Percentiles rank a stretch among this genome's conserved stretches.
Conservation (phyloP, 2,329 filamentous ascomycete genomes). For the Aureobasidium vineae region DNA sequence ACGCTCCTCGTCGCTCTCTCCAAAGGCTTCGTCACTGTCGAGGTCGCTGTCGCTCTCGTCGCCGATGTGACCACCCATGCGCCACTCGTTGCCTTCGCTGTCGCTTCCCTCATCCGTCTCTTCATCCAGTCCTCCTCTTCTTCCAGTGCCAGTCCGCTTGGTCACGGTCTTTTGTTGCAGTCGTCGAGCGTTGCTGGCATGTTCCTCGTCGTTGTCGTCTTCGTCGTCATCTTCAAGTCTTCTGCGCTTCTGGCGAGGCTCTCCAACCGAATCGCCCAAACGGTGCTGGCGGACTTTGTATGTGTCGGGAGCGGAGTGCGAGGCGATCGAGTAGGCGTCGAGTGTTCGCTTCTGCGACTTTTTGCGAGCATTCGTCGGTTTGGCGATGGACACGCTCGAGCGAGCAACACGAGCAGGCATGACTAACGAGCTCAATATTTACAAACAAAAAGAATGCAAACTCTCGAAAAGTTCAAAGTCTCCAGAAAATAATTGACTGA, state of each 20-base stretch:
- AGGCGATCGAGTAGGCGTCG: conserved; percentile 66
- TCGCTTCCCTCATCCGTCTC: conserved; percentile 74
- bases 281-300: conserved; percentile 56
- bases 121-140: conserved; percentile 35
- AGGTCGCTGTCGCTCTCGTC: conserved; percentile 67
- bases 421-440: conserved; percentile 27
- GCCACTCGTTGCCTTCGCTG: conserved; percentile 83
- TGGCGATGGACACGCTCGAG: conserved; percentile 34
- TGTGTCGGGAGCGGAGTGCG: conserved; percentile 54
- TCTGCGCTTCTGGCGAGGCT: conserved; percentile 45
- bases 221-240: conserved; percentile 51
- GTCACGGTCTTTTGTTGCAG: conserved; percentile 37
- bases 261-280: conserved; percentile 54
- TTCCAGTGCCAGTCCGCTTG: conserved; percentile 31
- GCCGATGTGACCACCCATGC: conserved; percentile 63
- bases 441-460: not conserved
- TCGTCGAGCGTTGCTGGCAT: conserved; percentile 35
- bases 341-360: conserved; percentile 55
- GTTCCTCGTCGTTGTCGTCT: conserved; percentile 51
- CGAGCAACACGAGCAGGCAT: conserved; percentile 50
- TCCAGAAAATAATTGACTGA: not conserved
- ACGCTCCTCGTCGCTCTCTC: conserved; percentile 80
- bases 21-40: conserved; percentile 79
- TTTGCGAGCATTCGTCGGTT: conserved; percentile 40
- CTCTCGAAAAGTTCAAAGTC: not conserved